Percentiles rank a stretch among this genome's conserved stretches.
These are phyloP conservation scores for Articulospora tetracladia DNA, from an alignment of 495 filamentous ascomycete species.

Conservation along the genomic window DNA sequence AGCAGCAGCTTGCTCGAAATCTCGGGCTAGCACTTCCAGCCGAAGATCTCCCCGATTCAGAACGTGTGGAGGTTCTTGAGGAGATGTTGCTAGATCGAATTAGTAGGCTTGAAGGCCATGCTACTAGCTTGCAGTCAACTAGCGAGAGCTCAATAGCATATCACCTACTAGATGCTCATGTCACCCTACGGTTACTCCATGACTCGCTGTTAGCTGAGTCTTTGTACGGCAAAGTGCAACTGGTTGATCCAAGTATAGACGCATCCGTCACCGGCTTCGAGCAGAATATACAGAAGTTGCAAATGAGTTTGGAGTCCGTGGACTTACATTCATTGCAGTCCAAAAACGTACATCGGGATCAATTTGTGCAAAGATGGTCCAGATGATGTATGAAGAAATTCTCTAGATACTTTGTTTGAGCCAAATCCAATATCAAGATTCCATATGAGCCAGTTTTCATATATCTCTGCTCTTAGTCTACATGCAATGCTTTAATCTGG, in stretches of 20 bases:
- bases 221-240: conserved; percentile 30
- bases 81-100: conserved; percentile 29
- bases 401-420: no score
- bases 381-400: conserved; percentile 8
- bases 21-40: conserved; percentile 24
- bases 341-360: conserved; percentile 34
- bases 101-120: conserved; percentile 32
- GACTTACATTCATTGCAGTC: conserved; percentile 28
- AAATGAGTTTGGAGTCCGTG: conserved; percentile 24
- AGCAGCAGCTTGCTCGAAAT: conserved; percentile 23
- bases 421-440: no score
- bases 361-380: conserved; percentile 36
- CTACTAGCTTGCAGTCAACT: conserved; percentile 32
- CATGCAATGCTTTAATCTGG: no score
- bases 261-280: conserved; percentile 31
- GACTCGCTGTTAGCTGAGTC: conserved; percentile 41
- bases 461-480: no score
- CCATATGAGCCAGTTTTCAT: no score
- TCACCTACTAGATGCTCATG: conserved; percentile 35
- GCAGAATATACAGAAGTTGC: conserved; percentile 31
- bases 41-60: conserved; percentile 14
- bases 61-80: conserved; percentile 12
- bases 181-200: conserved; percentile 36
- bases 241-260: conserved; percentile 40
- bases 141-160: conserved; percentile 32